phyloP scores from a whole-genome alignment of 148 eudicot genomes.

The Selenicereus undatus region DNA sequence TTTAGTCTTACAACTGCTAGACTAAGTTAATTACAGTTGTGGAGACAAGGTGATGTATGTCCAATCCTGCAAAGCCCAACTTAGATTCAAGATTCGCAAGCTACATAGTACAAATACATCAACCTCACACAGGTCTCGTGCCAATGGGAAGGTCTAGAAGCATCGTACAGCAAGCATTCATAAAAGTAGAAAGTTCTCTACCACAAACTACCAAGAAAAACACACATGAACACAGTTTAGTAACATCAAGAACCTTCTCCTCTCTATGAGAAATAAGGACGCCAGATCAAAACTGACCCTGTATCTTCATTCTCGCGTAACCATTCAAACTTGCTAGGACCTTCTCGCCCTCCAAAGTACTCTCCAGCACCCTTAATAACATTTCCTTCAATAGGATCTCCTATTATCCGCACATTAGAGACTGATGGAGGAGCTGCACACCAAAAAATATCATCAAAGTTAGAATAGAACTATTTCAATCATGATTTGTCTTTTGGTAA shows the following conservation, averaged over 20 bases:
- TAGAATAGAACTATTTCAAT: not conserved
- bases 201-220: not conserved
- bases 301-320: constrained; percentile 65
- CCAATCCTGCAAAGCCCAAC: not conserved
- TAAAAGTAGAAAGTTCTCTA: not conserved
- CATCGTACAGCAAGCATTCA: not conserved
- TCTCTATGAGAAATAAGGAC: not conserved
- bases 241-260: not conserved
- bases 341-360: constrained; percentile 97
- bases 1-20: too few relatives aligned
- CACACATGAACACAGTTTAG: not conserved
- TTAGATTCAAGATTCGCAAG: not conserved
- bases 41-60: too few relatives aligned
- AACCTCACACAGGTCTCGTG: not conserved
- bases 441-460: constrained; percentile 12
- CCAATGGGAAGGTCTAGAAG: not conserved
- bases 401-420: constrained; percentile 59
- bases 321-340: constrained; percentile 98
- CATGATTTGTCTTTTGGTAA: not conserved
- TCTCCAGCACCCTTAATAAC: constrained; percentile 70
- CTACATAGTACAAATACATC: not conserved
- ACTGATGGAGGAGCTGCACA: constrained; percentile 93
- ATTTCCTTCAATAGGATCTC: constrained; percentile 77
- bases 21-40: too few relatives aligned
- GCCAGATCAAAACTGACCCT: constrained; percentile 47